Base-by-base conservation (phyloP, 192 early-diverging fungal genomes). In the Phlyctochytrium bullatum region DNA sequence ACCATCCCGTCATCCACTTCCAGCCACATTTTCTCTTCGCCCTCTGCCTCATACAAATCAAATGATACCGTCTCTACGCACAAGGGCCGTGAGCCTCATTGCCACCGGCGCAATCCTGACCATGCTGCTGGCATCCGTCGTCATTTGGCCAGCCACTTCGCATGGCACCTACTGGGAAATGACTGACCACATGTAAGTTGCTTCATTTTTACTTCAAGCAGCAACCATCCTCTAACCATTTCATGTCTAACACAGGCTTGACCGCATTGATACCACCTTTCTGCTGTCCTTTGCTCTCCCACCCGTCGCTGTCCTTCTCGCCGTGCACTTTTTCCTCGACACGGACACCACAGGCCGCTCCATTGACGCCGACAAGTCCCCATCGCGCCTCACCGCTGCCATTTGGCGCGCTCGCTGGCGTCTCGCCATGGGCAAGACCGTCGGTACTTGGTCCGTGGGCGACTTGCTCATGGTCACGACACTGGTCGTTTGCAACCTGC, bases 121-220 rank as follows among this genome's bases (percentile, higher is more conserved):
- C 40, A 47, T 47, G 40, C 6, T 20, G 10, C 40, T 47, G 10
- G 6, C 20, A 6, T 47, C 40, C 40, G 40, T 47, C 40, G 6
- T 20, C 40, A 47, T 47, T 20, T 47, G 6, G 6, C 40, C 40
- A 47, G 40, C 40, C 6, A 47, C 40, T 20, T 47, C 40, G 10
- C 6, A 47, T 20, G 40, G 40, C 6, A 47, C 40, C 40, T 47
- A 47, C 40, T 47, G 40, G 40, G 40, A 47, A 47, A 47, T 47
- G 40, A 47, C 40, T 47, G 40, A 47, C 40, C 40, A 47, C 40
- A 47, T 47, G 40, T 47, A 47, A 47, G 20, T 47, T 47, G 10
- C 40, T 47, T 20, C 40, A 47, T 20, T 47, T 47, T 20, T 20
- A 47, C 6, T 47, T 20, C 40, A 14, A 47, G 20, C 40, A 47